Percentiles rank a stretch among this genome's conserved stretches.
phyloP scores from a whole-genome alignment of 495 filamentous ascomycete genomes.

The Lasiosphaeria miniovina region DNA sequence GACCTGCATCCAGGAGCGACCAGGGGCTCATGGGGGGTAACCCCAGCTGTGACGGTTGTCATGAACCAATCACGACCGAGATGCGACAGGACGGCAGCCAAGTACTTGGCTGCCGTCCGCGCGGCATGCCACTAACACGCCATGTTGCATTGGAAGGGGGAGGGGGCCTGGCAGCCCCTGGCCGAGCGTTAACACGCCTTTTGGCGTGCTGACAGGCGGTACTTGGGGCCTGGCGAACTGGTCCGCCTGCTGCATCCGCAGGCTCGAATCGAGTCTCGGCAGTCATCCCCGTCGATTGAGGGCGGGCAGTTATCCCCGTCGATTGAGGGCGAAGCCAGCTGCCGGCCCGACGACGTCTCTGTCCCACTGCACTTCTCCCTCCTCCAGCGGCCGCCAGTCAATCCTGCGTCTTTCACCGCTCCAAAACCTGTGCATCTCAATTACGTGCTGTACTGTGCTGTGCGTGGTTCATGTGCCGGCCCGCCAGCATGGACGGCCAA shows the following conservation, averaged over 20 bases:
- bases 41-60: neutral
- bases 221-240: too few relatives aligned
- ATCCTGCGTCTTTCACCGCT: neutral
- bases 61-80: neutral
- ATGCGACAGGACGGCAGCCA: neutral
- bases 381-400: neutral
- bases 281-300: too few relatives aligned
- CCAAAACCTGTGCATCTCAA: neutral
- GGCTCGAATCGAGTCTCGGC: too few relatives aligned
- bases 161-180: too few relatives aligned
- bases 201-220: too few relatives aligned
- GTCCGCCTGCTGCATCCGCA: too few relatives aligned
- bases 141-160: neutral
- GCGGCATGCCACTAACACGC: neutral
- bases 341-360: neutral
- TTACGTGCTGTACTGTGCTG: neutral
- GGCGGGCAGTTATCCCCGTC: too few relatives aligned
- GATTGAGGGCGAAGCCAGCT: neutral
- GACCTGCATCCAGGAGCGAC: neutral
- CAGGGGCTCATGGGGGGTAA: neutral
- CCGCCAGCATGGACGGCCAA: neutral
- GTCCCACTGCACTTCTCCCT: neutral
- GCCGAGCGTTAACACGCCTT: too few relatives aligned
- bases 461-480: neutral
- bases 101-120: neutral